A percentile compares a stretch with the other conserved stretches of the same genome.
Conservation (phyloP, 2,329 filamentous ascomycete genomes). For the Penicillium sp. region DNA sequence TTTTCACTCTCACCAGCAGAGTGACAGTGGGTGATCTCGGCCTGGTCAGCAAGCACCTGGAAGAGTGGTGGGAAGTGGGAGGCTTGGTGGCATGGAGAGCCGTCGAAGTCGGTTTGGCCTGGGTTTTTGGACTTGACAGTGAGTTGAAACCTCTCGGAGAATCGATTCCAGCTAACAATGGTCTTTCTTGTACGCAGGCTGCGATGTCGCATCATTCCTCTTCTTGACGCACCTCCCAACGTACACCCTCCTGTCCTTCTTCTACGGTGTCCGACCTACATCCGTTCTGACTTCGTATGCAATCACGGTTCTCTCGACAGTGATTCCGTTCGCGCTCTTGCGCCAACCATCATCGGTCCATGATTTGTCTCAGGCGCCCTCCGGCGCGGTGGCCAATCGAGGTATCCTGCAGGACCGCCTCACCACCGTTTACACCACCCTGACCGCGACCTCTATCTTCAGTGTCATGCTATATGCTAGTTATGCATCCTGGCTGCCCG, state of each 20-base stretch:
- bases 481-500: constrained; percentile 68
- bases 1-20: constrained; percentile 62
- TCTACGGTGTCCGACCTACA: constrained; percentile 67
- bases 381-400: constrained; percentile 55
- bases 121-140: constrained; percentile 67
- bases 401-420: constrained; percentile 63
- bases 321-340: constrained; percentile 72
- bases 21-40: constrained; percentile 66
- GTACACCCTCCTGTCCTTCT: constrained; percentile 71
- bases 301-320: constrained; percentile 68
- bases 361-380: constrained; percentile 49
- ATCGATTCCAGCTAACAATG: too few relatives aligned
- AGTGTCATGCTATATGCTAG: constrained; percentile 68
- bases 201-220: constrained; percentile 64
- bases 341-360: constrained; percentile 67
- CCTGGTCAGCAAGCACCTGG: constrained; percentile 62
- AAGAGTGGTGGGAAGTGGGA: constrained; percentile 61
- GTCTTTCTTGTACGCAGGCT: constrained; percentile 44
- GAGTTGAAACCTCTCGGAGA: constrained; percentile 9
- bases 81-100: constrained; percentile 57
- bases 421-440: constrained; percentile 63
- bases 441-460: constrained; percentile 72
- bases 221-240: constrained; percentile 73
- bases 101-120: constrained; percentile 68
- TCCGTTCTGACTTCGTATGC: constrained; percentile 61